Base-by-base conservation (phyloP, 2,329 filamentous ascomycete genomes). In the Escovopsis sp. region DNA sequence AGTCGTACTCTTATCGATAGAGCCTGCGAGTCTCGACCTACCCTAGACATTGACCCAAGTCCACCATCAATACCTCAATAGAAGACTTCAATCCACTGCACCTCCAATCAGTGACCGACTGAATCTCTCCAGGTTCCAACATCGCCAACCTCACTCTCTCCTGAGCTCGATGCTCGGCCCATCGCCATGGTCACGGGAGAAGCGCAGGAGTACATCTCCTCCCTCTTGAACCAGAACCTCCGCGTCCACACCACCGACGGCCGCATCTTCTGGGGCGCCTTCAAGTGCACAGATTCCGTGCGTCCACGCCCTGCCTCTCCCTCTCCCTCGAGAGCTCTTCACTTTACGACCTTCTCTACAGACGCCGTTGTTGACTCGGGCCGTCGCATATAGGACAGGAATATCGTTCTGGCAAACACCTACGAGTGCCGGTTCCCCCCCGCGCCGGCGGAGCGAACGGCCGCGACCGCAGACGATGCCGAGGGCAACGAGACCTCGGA, bases 271-370 rank as follows among this genome's bases (percentile, higher is more conserved):
- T 77, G 87, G 43, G 91, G 91, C 18, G 73, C 79, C 49, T 84
- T 98, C 65, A 95, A 93, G 63, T 98, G 91, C 67, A 95, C 88
- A 28, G 91, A 98, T 67, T 78, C 82, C 46, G 87, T 93, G 65
- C 40, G 74, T 69, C 38, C 30, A 36, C 41, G 30, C 36, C 43
- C 38, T 45, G 26, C 32, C 23, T n/a, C 30, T 23, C 4, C 26
- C 11, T 30, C 37, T 10, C 26, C 12, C 12, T 26, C 15, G 15
- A 15, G 15, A 15, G 2, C 15, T 15, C 15, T 15, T 15, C 15
- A 15, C 15, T 15, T 15, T 15, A 15, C 15, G 15, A 15, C 15
- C 15, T 15, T 15, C 15, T 15, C 15, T 15, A 15, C 15, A 15
- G 15, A 15, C 15, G 15, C 15, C 15, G 15, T 15, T 38, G 35